A percentile compares a stretch with the other conserved stretches of the same genome.
Conservation (phyloP, 768 basidiomycete genomes). For the Pleurotus platypus region DNA sequence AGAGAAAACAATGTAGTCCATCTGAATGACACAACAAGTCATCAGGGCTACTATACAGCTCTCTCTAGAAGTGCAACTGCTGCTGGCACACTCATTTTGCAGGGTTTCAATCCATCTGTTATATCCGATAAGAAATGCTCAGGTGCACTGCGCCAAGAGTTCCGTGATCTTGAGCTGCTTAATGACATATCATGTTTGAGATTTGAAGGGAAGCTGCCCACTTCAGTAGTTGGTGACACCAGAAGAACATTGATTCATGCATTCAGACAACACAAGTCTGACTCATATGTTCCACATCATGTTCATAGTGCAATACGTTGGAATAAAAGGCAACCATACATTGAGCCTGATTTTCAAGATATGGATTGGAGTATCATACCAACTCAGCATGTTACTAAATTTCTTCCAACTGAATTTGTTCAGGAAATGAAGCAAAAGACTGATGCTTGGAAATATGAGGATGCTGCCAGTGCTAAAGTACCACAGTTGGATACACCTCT, state of each 20-base stretch:
- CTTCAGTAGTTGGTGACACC: constrained; percentile 9
- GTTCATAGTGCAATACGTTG: constrained; percentile 15
- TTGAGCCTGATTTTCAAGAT: neutral
- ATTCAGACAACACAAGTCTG: neutral
- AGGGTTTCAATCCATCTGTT: constrained; percentile 15
- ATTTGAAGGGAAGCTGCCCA: constrained; percentile 12
- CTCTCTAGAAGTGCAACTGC: constrained; percentile 23
- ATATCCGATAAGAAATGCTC: constrained; percentile 20
- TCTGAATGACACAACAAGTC: constrained; percentile 16
- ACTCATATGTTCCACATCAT: constrained; percentile 15
- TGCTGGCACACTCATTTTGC: constrained; percentile 16
- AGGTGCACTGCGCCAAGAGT: constrained; percentile 16
- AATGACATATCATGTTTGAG: too few relatives aligned
- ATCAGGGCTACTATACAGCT: constrained; percentile 26
- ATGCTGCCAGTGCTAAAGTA: too few relatives aligned
- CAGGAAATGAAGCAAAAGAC: neutral
- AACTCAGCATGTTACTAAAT: neutral
- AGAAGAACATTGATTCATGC: constrained; percentile 10
- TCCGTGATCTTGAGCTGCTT: too few relatives aligned
- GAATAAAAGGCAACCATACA: constrained; percentile 13
- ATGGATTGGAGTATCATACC: neutral
- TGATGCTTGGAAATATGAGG: too few relatives aligned
- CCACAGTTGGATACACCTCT: too few relatives aligned
- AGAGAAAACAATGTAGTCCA: constrained; percentile 21
- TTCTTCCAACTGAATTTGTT: neutral